phyloP scores from a whole-genome alignment of 345 rosid genomes.

The Mallotus nudiflorus region DNA sequence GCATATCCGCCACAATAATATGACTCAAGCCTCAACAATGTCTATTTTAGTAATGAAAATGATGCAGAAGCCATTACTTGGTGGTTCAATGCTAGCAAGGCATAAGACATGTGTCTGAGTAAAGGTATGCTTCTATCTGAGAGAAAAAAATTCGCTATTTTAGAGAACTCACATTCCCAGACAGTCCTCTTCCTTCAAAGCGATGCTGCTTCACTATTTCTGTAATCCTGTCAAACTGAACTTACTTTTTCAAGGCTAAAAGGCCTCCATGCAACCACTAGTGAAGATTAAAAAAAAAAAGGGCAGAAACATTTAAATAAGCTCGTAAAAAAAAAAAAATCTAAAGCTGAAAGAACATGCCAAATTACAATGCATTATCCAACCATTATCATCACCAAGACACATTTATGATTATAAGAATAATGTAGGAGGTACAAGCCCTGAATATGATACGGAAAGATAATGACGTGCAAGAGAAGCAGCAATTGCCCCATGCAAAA shows the following conservation, averaged over 20 bases:
- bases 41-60: not conserved
- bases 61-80: not conserved
- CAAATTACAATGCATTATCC: not conserved
- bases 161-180: no score
- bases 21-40: not conserved
- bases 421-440: not conserved
- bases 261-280: not conserved
- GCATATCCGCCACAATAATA: not conserved
- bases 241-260: not conserved
- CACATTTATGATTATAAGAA: not conserved
- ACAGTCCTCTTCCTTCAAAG: conserved; percentile 6
- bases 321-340: not conserved
- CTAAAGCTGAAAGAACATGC: not conserved
- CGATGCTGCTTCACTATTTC: not conserved
- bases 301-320: not conserved
- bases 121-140: no score
- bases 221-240: not conserved
- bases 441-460: not conserved
- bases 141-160: not conserved
- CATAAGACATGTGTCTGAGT: not conserved
- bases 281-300: not conserved
- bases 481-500: not conserved
- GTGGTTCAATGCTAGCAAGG: no score
- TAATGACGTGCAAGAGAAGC: not conserved
- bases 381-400: not conserved